Percentiles rank a stretch among this genome's conserved stretches.
Evolutionary conservation across 768 basidiomycete genomes (phyloP).

Genomic region (Leccinum boreale): DNA sequence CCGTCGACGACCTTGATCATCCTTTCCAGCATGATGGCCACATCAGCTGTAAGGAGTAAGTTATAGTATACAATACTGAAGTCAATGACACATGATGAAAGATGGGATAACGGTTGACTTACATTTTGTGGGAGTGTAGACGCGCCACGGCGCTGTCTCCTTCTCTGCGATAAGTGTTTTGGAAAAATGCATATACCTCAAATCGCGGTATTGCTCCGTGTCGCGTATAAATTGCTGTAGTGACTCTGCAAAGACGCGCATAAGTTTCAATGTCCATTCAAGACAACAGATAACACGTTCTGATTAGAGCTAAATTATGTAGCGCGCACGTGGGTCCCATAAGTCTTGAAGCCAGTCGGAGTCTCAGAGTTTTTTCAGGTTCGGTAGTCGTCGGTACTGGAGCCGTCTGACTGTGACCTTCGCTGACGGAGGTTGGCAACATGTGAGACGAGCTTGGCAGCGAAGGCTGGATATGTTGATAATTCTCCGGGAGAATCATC

Average conservation of each 20-base stretch:
- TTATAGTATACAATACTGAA: background rate
- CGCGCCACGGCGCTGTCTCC: background rate
- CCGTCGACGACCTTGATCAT: conserved; percentile 16
- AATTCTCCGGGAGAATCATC: conserved; percentile 2
- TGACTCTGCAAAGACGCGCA: background rate
- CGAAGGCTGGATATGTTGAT: background rate
- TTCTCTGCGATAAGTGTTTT: background rate
- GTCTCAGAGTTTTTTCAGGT: background rate
- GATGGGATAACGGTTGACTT: background rate
- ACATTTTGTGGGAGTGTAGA: background rate
- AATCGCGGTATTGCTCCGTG: background rate
- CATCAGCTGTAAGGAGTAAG: conserved; percentile 7
- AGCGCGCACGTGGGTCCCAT: conserved; percentile 24
- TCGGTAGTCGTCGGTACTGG: no score
- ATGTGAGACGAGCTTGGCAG: background rate
- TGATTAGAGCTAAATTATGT: conserved; percentile 14
- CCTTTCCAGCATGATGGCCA: conserved; percentile 13
- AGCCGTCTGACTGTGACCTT: background rate
- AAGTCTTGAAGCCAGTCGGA: conserved; percentile 15
- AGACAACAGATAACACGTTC: conserved; percentile 1
- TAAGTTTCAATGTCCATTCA: background rate
- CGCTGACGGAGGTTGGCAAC: background rate
- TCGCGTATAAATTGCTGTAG: background rate
- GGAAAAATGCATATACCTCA: background rate
- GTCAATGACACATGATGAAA: background rate